These are phyloP conservation scores for Pythium periplocum DNA, from an alignment of 352 stramenopile genomes.

Conservation along the genomic window DNA sequence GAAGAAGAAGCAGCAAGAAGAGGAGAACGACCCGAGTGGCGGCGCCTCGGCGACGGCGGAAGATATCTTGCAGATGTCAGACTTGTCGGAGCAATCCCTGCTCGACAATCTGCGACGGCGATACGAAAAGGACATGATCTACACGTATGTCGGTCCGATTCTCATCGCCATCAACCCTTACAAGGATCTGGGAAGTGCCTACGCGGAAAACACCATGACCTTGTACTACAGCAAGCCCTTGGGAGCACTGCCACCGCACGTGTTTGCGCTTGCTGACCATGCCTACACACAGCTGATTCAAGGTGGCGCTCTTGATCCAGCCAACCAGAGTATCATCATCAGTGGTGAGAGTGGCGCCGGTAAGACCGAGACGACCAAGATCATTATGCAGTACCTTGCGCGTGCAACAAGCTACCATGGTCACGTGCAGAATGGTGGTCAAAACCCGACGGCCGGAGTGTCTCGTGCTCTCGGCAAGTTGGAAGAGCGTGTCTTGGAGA, in stretches of 20 bases:
- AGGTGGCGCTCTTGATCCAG: conserved; percentile 67
- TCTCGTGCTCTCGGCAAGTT: conserved; percentile 86
- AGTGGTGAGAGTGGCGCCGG: conserved; percentile 87
- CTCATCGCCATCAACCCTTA: conserved; percentile 92
- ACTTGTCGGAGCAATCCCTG: conserved; percentile 87
- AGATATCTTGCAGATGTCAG: conserved; percentile 88
- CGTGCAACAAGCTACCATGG: conserved; percentile 71
- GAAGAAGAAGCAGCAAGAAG: conserved; percentile 83
- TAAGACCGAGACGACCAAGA: conserved; percentile 91
- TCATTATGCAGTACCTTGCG: conserved; percentile 89
- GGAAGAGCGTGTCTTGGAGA: conserved; percentile 84
- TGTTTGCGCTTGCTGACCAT: conserved; percentile 88
- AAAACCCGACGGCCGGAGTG: conserved; percentile 70
- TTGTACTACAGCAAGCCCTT: conserved; percentile 86
- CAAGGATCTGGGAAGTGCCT: conserved; percentile 63
- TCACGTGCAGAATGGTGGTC: conserved; percentile 46
- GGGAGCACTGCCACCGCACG: conserved; percentile 77
- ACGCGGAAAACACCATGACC: conserved; percentile 78
- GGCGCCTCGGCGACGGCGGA: conserved; percentile 55
- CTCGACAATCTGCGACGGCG: conserved; percentile 83
- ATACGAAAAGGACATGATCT: conserved; percentile 92
- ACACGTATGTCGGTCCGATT: conserved; percentile 91
- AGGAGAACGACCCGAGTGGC: conserved; percentile 36
- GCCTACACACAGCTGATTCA: conserved; percentile 88
- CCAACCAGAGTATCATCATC: conserved; percentile 92